Percentiles rank a stretch among this genome's conserved stretches.
These are phyloP conservation scores for Diaporthe humulicola DNA, from an alignment of 2,329 filamentous ascomycete species.

Conservation along the genomic window DNA sequence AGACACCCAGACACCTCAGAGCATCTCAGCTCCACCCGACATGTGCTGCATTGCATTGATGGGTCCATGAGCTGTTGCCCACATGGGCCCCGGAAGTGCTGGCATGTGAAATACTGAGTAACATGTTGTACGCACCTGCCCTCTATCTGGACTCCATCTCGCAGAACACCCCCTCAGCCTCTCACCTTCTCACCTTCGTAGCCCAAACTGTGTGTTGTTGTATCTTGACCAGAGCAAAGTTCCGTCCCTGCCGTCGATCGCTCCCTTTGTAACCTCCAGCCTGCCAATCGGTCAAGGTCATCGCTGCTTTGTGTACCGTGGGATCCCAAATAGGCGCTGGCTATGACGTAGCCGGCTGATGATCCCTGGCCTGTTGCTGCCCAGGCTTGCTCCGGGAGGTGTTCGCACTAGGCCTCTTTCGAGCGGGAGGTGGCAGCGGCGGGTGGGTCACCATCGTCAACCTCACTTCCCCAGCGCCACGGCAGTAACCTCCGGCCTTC, in stretches of 20 bases:
- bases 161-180: too few species aligned
- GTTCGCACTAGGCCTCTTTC: slow-evolving; percentile 12
- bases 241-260: slow-evolving; percentile 7
- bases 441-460: slow-evolving; percentile 13
- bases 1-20: neutral
- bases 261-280: slow-evolving; percentile 4
- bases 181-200: neutral
- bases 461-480: neutral
- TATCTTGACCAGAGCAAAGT: neutral
- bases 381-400: too few species aligned
- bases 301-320: neutral
- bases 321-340: neutral
- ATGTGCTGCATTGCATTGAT: neutral
- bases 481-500: neutral
- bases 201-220: neutral
- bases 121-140: neutral
- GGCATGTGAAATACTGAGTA: slow-evolving; percentile 11
- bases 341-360: slow-evolving; percentile 24
- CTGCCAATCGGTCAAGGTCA: slow-evolving; percentile 1
- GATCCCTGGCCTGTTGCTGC: slow-evolving; percentile 2
- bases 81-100: neutral
- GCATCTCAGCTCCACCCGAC: neutral
- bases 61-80: neutral
- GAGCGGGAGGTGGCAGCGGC: neutral
- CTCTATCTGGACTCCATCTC: neutral